Percentiles rank a stretch among this genome's conserved stretches.
phyloP scores from a whole-genome alignment of 164 flowering plant species.

The Protea cynaroides region DNA sequence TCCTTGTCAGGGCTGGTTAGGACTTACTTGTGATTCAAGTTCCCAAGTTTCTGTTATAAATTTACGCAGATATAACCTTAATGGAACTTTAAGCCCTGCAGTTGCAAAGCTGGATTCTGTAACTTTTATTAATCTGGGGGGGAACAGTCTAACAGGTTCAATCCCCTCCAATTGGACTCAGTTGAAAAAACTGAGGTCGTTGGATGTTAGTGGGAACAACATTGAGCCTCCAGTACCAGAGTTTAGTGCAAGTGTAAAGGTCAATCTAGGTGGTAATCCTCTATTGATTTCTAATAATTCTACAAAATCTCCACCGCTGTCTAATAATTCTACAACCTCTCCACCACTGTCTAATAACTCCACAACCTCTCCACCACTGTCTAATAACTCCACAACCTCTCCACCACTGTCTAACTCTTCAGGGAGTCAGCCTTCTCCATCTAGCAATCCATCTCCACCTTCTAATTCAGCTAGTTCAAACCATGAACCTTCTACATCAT shows the following conservation, averaged over 20 bases:
- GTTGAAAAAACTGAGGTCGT: conserved; percentile 40
- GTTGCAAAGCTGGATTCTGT: conserved; percentile 52
- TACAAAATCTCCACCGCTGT: conserved; percentile 11
- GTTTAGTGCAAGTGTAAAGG: conserved; percentile 34
- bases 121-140: conserved; percentile 33
- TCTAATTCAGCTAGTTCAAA: conserved; percentile 4
- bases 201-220: conserved; percentile 60
- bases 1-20: conserved; percentile 72
- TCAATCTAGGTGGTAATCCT: conserved; percentile 46
- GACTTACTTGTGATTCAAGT: conserved; percentile 40
- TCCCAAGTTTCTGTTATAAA: conserved; percentile 43
- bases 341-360: conserved; percentile 17
- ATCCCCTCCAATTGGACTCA: conserved; percentile 41
- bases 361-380: conserved; percentile 8
- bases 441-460: conserved; percentile 4
- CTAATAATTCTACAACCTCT: conserved; percentile 9
- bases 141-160: conserved; percentile 42
- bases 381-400: conserved; percentile 13
- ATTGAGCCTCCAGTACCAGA: conserved; percentile 62
- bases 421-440: conserved; percentile 9
- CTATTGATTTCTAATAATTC: conserved; percentile 17
- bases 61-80: conserved; percentile 46
- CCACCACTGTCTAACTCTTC: conserved; percentile 18
- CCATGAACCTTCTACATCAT: neutral
- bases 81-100: conserved; percentile 69